phyloP scores from a whole-genome alignment of 345 rosid genomes.

The Moringa oleifera region DNA sequence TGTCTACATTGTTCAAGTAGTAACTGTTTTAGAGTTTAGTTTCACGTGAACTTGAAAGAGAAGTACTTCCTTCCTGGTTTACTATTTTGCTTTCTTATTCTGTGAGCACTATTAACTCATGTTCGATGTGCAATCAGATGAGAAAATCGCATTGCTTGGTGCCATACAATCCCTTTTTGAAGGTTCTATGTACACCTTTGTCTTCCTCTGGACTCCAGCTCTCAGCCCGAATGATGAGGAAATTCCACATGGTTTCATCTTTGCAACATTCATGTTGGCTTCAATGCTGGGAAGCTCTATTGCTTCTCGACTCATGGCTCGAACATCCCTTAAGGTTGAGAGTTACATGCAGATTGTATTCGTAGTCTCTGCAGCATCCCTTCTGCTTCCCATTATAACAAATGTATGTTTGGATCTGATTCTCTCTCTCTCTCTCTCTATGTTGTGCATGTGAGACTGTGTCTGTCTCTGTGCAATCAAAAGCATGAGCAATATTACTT shows the following conservation, averaged over 20 bases:
- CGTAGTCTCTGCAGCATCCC: slow-evolving; percentile 60
- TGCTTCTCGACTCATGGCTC: slow-evolving; percentile 85
- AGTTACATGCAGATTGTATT: slow-evolving; percentile 95
- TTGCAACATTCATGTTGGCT: slow-evolving; percentile 92
- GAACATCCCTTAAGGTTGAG: slow-evolving; percentile 55
- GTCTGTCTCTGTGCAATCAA: slow-evolving; percentile 4
- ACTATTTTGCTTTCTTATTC: not conserved
- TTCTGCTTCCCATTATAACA: slow-evolving; percentile 72
- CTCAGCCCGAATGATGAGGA: slow-evolving; percentile 89
- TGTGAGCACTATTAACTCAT: slow-evolving; percentile 14
- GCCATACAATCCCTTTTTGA: slow-evolving; percentile 96
- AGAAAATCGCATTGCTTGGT: slow-evolving; percentile 84
- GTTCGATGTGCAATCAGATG: slow-evolving; percentile 46
- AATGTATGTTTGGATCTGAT: slow-evolving; percentile 39
- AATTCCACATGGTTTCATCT: slow-evolving; percentile 93
- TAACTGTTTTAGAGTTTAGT: not conserved
- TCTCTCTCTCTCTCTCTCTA: not conserved
- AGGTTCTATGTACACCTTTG: slow-evolving; percentile 98
- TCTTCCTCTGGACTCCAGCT: slow-evolving; percentile 97
- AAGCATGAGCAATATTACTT: slow-evolving; percentile 1
- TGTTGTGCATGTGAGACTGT: no score
- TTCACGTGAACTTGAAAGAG: not conserved
- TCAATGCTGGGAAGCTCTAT: slow-evolving; percentile 94
- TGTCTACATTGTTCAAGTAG: not conserved
- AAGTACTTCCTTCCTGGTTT: not conserved